Evolutionary conservation across 1,284 basidiomycete genomes (phyloP).

Genomic region (Testicularia cyperi): DNA sequence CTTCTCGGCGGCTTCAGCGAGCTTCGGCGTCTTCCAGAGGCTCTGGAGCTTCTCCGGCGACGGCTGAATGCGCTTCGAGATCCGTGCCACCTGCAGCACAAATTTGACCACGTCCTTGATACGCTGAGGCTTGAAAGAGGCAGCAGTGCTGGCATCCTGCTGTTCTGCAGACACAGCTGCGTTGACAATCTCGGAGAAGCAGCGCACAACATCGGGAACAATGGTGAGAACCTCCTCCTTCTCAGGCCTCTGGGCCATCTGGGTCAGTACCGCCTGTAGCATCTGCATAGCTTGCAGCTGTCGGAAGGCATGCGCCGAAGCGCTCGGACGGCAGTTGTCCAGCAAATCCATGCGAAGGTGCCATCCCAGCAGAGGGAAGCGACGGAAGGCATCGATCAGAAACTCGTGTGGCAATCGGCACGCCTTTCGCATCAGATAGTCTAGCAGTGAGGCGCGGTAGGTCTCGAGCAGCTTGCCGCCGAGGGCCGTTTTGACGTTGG

Average conservation of each 20-base stretch:
- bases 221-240: conserved; percentile 65
- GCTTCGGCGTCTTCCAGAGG: conserved; percentile 61
- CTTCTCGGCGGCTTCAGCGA: conserved; percentile 21
- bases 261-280: conserved; percentile 69
- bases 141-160: conserved; percentile 55
- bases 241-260: conserved; percentile 62
- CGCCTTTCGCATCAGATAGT: conserved; percentile 79
- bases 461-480: conserved; percentile 63
- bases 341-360: conserved; percentile 68
- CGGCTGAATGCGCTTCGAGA: conserved; percentile 64
- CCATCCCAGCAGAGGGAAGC: conserved; percentile 73
- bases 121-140: conserved; percentile 67
- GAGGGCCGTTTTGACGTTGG: conserved; percentile 12
- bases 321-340: conserved; percentile 60
- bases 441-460: conserved; percentile 72
- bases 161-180: conserved; percentile 65
- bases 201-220: conserved; percentile 65
- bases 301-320: conserved; percentile 38
- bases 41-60: conserved; percentile 10
- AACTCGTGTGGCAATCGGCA: conserved; percentile 75
- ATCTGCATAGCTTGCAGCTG: conserved; percentile 72
- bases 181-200: conserved; percentile 66
- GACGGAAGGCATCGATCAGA: conserved; percentile 76
- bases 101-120: conserved; percentile 80
- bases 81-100: conserved; percentile 69